Base-by-base conservation (phyloP, 148 eudicot species). In the Persicaria tinctoria region DNA sequence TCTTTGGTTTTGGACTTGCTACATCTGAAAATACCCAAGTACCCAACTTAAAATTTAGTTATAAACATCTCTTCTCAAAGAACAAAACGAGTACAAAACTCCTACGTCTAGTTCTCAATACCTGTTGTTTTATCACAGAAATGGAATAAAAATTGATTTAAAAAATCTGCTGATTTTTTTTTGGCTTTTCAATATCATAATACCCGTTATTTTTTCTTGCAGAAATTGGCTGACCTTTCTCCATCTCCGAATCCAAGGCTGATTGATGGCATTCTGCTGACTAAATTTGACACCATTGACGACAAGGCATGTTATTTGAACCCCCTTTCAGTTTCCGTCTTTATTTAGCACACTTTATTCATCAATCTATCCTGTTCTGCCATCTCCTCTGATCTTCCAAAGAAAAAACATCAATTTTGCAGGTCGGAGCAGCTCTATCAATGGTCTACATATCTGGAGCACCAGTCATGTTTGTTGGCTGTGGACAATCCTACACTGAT, bases 401-500 rank as follows among this genome's bases (percentile, higher is more conserved):
- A 27, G 1, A 27, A 27, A 27, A 27, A 27, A 27, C 32, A 27
- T 27, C 32, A 27, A 45, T 1, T 20, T 49, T 76, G 77, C 80
- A 95, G 99, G 99, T 95, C 55, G 99, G 99, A 71, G 97, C 99
- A n/a, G 97, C 97, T 27, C 80, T 95, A 41, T 95, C 97, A 1
- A 92, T 95, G 97, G 97, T 95, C 10, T 95, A 90, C 76, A 87
- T 88, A 53, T 95, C 99, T 16, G 97, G 97, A 76, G 87, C 99
- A 16, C 99, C 97, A 2, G 97, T 96, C 74, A 96, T 96, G 99
- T 92, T 94, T 82, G 96, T 96, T 23, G 97, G 97, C 13, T 96
- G 99, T 68, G 99, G 99, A 44, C 99, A 92, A 79, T 90, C 94
- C 0, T 96, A 96, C 73, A 88, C 94, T 0, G 97, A 96, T 76